Conservation (phyloP, 257 asterid species). For the Forsythia viridissima region DNA sequence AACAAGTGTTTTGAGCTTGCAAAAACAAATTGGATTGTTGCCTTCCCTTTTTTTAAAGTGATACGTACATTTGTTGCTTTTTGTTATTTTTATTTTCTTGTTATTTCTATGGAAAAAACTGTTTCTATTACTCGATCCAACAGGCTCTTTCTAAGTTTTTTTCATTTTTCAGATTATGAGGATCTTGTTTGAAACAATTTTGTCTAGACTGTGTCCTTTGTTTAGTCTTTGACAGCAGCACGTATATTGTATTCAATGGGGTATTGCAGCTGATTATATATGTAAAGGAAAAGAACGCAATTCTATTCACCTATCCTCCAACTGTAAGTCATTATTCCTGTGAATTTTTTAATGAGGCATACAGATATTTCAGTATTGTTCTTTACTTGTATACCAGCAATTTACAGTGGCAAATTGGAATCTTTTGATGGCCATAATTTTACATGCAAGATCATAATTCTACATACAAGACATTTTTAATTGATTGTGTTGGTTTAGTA, state of each 20-base stretch:
- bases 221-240: slow-evolving; percentile 79
- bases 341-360: slow-evolving; percentile 17
- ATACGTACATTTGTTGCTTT: background rate
- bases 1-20: background rate
- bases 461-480: background rate
- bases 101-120: background rate
- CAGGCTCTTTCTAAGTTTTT: background rate
- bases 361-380: background rate
- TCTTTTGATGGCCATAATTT: background rate
- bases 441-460: background rate
- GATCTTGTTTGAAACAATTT: background rate
- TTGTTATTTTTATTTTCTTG: background rate
- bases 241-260: slow-evolving; percentile 79
- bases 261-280: slow-evolving; percentile 64
- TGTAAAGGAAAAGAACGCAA: slow-evolving; percentile 83
- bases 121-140: background rate
- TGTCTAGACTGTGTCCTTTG: slow-evolving; percentile 18
- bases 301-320: slow-evolving; percentile 87
- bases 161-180: background rate
- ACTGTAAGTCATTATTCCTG: slow-evolving; percentile 53
- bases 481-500: slow-evolving; percentile 1
- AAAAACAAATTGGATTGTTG: background rate
- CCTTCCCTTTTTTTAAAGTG: background rate
- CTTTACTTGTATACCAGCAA: background rate
- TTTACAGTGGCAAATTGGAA: slow-evolving; percentile 12